Base-by-base conservation (phyloP, 2,329 filamentous ascomycete species). In the Metarhizium album region DNA sequence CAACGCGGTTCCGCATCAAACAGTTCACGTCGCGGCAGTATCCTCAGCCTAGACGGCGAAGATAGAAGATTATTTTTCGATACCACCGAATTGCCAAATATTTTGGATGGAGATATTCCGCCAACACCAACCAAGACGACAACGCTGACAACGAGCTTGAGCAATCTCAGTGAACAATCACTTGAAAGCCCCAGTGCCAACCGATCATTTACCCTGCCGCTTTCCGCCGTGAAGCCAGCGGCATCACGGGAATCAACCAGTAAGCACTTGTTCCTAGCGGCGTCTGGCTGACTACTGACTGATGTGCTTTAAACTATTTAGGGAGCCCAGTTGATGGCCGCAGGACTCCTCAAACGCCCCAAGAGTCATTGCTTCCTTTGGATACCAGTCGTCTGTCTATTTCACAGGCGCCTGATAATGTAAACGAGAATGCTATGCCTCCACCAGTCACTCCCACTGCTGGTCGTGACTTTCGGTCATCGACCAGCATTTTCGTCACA, bases 81-180 rank as follows among this genome's bases (percentile, higher is more conserved):
- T 14, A 57, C 42, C 11, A 52, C 55, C 18, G 61, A 67, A 42
- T 49, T 64, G 33, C 54, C 57, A 14, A 59, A 48, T 31, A 52
- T 58, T 8, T 50, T 63, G 48, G 63, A 68, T 29, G 75, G 71
- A 38, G 90, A 95, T 47, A 74, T 91, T 52, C 90, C 91, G n/a
- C 90, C 91, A 1, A 98, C 93, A 1, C 93, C 93, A 1, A 97
- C 93, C 0, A 97, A 95, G 67, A 81, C 81, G 57, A 71, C 63
- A 53, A 35, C 37, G 3, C 69, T 69, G 50, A 71, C 66, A 40
- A 70, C 67, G 59, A 76, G 67, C 55, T 59, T 70, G 37, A 67
- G 63, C 45, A 67, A 67, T 40, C 55, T 65, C 23, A 67, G 67
- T 53, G 65, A 69, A 51, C 60, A 66, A 37, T 67, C 67, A 7